phyloP scores from a whole-genome alignment of 148 eudicot genomes.

The Vaccinium vitisidaea region DNA sequence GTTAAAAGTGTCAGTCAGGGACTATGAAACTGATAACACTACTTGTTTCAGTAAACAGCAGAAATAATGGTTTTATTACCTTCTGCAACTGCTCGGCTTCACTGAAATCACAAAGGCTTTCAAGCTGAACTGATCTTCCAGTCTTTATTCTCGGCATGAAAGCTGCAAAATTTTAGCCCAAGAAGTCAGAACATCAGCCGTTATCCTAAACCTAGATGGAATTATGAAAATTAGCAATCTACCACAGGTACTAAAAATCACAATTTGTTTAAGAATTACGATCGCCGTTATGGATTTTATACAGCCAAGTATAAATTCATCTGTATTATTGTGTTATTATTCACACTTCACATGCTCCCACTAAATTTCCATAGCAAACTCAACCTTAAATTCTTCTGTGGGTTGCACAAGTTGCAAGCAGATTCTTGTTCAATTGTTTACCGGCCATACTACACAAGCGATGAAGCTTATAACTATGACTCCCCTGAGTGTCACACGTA shows the following conservation, averaged over 20 bases:
- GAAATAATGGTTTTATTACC: conserved; percentile 29
- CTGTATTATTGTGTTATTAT: background rate
- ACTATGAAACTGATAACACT: background rate
- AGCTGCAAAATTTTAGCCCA: conserved; percentile 46
- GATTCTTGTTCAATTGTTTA: too few species aligned
- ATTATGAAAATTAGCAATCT: background rate
- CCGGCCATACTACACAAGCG: too few species aligned
- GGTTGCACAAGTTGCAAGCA: background rate
- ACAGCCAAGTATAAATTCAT: background rate
- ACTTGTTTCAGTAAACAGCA: background rate
- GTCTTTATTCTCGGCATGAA: conserved; percentile 78
- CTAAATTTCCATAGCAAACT: background rate
- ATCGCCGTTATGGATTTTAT: background rate
- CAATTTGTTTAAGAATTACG: background rate
- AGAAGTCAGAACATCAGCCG: conserved; percentile 20
- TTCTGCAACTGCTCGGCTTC: conserved; percentile 44
- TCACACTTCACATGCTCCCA: background rate
- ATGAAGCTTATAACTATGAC: too few species aligned
- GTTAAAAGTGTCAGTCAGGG: background rate
- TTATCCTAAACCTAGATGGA: background rate
- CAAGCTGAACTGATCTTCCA: conserved; percentile 56
- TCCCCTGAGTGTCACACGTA: too few species aligned
- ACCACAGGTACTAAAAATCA: background rate
- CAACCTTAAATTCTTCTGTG: background rate
- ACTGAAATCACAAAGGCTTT: conserved; percentile 62